Evolutionary conservation across 495 filamentous ascomycete genomes (phyloP), one percentile per base, ranked within the genome.

Genomic region (Hyaloscypha bicolor): DNA sequence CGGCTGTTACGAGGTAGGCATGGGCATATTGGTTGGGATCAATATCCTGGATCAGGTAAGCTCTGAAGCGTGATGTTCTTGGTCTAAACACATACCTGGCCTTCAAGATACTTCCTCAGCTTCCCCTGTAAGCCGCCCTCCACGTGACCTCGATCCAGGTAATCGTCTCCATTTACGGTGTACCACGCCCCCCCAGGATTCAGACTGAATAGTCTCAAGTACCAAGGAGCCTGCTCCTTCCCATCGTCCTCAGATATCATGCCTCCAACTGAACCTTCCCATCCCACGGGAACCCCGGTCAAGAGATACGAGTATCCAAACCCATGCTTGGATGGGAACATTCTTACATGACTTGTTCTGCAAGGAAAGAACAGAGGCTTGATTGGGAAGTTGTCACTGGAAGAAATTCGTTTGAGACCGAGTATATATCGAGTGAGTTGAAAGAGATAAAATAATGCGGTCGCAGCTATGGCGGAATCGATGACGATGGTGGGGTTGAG

Each of bases 1-100:
- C 86, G 6, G 90, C 87, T 16, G 89, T 89, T 33, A 90, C 77
- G 48, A 93, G 76, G 74, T 93, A 94, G 9, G 87, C 88, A 73
- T 86, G 79, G 6, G 88, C 85, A 62, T 82, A 91, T 65, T 74
- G 74, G n/a, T 75, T 66, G 55, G 79, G 75, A 65, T 86, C 78
- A 59, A 85, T 77, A 19, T 79, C 80, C 82, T 87, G 63, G 1
- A 19, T 45, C 59, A 9, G 4, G 6, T 70, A 57, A 48, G 51
- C 42, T 63, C 76, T 67, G 78, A 70, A 62, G 25, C 19, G 58
- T 5, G 53, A 16, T n/a, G 6, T 11, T 12, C 3, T 30, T 51
- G 29, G 25, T 37, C 33, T 53, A 29, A 25, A 48, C 9, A 65
- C 52, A 19, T 31, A 72, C 71, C n/a, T 70, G 64, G 16, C 72